Evolutionary conservation across 2,329 filamentous ascomycete species (phyloP), one percentile per base, ranked within the genome.

Genomic region (Aspergillus fumigatus): DNA sequence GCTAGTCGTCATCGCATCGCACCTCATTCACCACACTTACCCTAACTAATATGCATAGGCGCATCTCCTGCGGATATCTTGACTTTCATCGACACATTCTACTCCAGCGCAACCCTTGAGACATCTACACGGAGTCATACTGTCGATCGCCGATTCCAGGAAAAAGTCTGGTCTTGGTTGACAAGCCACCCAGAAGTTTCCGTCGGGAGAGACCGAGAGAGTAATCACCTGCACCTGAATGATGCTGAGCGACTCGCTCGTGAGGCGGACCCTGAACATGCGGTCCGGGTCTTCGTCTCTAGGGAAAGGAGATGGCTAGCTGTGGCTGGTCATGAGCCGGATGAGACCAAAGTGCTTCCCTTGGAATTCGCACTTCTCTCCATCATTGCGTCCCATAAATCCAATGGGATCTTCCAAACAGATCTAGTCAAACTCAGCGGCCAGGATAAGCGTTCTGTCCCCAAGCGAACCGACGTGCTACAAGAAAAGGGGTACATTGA

Each of bases 381-480:
- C 9, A 78, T 85, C 52, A 85, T 88, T 59, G 83, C 83, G 6
- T 77, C 79, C 9, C 74, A 74, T 54, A 81, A 83, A 47, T 71
- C 75, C 19, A 68, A 74, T 17, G 85, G 85, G 5, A 81, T 88
- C 48, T 67, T 81, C 2, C 85, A 88, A 65, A 79, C 82, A 2
- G 79, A 84, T 2, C 69, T 87, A 40, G 77, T 78, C 43, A 73
- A 70, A 52, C 63, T 81, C 23, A 84, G 82, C 60, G 82, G 82
- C 5, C 85, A 88, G 70, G 84, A 88, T 67, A 87, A 87, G 66
- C 78, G 84, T 48, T 88, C 85, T 1, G 80, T 87, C 2, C 85
- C 85, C 1, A 78, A 82, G 59, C 76, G 85, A 41, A 88, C 85
- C 3, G 82, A 86, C 59, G 70, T 74, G 3, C 73, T 88, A 41